phyloP scores from a whole-genome alignment of 768 basidiomycete species.

The Mycena latifolia region DNA sequence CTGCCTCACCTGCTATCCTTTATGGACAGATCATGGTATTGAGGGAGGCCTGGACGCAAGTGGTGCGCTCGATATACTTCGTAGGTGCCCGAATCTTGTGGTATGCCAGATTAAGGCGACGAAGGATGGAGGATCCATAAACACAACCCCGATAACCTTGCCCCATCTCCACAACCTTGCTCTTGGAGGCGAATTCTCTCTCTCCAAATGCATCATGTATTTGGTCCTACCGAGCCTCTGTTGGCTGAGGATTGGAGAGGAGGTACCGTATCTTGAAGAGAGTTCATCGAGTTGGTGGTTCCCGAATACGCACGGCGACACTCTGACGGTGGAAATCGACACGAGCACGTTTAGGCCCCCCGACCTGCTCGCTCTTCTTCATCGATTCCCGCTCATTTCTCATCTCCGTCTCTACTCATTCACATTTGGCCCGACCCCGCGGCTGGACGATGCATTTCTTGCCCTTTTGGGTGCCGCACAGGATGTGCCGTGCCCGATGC shows the following conservation, averaged over 20 bases:
- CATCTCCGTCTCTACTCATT: no score
- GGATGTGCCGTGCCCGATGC: neutral
- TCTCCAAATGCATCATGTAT: neutral
- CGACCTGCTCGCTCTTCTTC: no score
- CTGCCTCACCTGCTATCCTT: neutral
- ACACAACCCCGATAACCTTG: neutral
- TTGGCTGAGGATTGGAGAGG: no score
- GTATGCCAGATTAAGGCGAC: neutral
- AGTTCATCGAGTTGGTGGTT: no score
- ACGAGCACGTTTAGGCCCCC: no score
- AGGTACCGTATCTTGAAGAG: no score
- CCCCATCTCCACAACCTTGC: neutral
- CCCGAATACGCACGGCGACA: no score
- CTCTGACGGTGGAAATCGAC: no score
- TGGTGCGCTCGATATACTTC: slow-evolving; percentile 4
- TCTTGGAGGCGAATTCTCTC: neutral
- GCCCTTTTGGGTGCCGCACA: neutral
- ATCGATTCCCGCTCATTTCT: no score
- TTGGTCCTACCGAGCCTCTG: neutral
- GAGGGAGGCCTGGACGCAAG: neutral
- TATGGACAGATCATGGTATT: neutral
- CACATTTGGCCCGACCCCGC: no score
- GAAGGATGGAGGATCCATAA: neutral
- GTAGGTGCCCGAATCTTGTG: slow-evolving; percentile 10
- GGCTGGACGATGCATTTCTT: neutral